Evolutionary conservation across 306 rosid species (phyloP), one percentile per base, ranked within the genome.

Genomic region (Vicia faba): DNA sequence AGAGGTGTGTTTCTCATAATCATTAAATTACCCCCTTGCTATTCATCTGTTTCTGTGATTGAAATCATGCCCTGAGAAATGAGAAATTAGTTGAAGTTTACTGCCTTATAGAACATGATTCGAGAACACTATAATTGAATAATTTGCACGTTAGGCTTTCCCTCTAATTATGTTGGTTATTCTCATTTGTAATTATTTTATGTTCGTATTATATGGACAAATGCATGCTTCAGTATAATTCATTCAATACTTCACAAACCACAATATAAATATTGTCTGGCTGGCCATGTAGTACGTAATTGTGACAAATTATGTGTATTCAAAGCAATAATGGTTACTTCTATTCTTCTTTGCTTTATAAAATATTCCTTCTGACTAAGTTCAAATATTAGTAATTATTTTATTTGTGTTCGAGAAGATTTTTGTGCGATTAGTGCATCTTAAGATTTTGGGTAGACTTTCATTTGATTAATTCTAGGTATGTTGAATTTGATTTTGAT

Each of bases 1-100:
- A 44, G 84, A 84, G 90, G 97, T 91, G 26, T 25, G 84, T 69
- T 70, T 75, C 40, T 76, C 68, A 68, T 31, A 50, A 54, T 50
- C 63, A 19, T 70, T 46, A 20, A 29, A 6, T 4, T 65, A 25
- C 39, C 31, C 35, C 23, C 51, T 41, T 13, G 39, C 15, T 15
- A 69, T 25, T 20, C 1, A 38, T 67, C 20, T 56, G 44, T 80
- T 78, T 60, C 28, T 48, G 41, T 44, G 40, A 59, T 56, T 69
- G 18, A 36, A 53, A 11, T 57, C 54, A 20, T 59, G 11, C 33
- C 46, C 31, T 11, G 61, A 19, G 41, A 56, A 23, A 40, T 63
- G 50, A 63, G 63, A 20, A 58, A 65, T 69, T 33, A 19, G 51
- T 39, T 64, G 69, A 50, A 26, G 15, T 45, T 45, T 20, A 45